Base-by-base conservation (phyloP, 2,329 filamentous ascomycete genomes). In the Xylaria sp. region DNA sequence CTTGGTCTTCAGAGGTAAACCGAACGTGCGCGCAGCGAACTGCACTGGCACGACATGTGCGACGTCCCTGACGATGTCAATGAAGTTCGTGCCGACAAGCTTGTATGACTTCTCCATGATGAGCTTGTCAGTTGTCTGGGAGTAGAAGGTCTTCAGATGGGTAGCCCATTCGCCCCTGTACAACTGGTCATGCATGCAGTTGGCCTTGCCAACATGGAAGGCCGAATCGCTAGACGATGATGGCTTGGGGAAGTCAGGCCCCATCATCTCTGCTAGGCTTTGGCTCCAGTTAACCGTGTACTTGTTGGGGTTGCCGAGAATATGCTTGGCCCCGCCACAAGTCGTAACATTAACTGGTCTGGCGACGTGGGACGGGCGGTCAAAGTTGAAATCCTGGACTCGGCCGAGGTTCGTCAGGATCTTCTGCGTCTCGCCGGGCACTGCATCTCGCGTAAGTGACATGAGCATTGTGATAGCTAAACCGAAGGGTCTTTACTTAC, bases 1-100 rank as follows among this genome's bases (percentile, higher is more conserved):
- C 2, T 79, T 77, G 0, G 88, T 90, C 81, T 92, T 92, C 48
- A 94, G 82, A 0, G 91, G 90, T 3, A 93, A 81, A 58, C 89
- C 88, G 76, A 92, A 91, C 25, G 85, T 83, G 4, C 86, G 85
- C 2, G 90, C 83, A 0, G 87, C 88, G 50, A 92, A 92, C 73
- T 88, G 84, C 3, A 90, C 87, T 6, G 91, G 90, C 0, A 85
- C 86, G 32, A 92, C 80, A 76, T 93, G 93, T 32, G 88, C 90
- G 0, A 93, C 86, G 65, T 93, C 90, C 28, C 90, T 87, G 10
- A 93, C 82, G 3, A 94, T 84, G 74, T 96, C 93, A 50, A 94
- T 86, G 76, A 93, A 90, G 62, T 87, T 87, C 65, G 85, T 84
- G 9, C 86, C 86, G 0, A 78, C 81, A 34, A 94, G 84, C 66